Evolutionary conservation across 768 basidiomycete species (phyloP).

Genomic region (Udeniomyces megalosporus): DNA sequence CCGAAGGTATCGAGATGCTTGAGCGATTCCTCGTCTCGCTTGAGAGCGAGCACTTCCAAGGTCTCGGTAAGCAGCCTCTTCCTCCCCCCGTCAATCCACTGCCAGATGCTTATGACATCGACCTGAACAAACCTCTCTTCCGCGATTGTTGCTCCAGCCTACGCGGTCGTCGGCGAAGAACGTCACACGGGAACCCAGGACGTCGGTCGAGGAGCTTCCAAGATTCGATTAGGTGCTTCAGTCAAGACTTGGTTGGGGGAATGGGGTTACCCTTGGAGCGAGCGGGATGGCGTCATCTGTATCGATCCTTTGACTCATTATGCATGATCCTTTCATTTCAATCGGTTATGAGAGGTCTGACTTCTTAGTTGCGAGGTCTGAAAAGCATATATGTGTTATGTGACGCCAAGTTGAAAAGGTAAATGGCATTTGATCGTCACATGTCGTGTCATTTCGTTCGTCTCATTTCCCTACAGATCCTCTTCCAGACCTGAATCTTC

Average conservation of each 20-base stretch:
- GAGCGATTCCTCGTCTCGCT: slow-evolving; percentile 79
- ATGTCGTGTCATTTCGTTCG: slow-evolving; percentile 84
- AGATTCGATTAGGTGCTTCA: slow-evolving; percentile 64
- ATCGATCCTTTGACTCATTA: slow-evolving; percentile 38
- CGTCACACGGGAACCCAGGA: slow-evolving; percentile 93
- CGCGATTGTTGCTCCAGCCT: slow-evolving; percentile 45
- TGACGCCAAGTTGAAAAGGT: background rate
- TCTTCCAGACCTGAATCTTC: slow-evolving; percentile 60
- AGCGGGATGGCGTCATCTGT: slow-evolving; percentile 76
- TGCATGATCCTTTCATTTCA: background rate
- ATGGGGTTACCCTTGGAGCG: slow-evolving; percentile 94
- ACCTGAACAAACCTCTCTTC: too few relatives aligned
- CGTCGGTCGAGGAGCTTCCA: slow-evolving; percentile 57
- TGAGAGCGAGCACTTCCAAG: slow-evolving; percentile 74
- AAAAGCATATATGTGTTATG: background rate
- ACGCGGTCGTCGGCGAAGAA: slow-evolving; percentile 82
- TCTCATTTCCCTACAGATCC: slow-evolving; percentile 20
- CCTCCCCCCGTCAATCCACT: background rate
- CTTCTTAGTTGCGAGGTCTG: too few relatives aligned
- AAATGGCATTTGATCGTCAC: slow-evolving; percentile 23
- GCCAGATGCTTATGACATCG: too few relatives aligned
- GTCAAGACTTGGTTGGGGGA: slow-evolving; percentile 81
- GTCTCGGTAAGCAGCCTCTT: slow-evolving; percentile 43
- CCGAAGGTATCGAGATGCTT: slow-evolving; percentile 78
- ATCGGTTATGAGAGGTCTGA: too few relatives aligned